These are phyloP conservation scores for Epichloe gansuensis DNA, from an alignment of 2,329 filamentous ascomycete genomes.

Conservation along the genomic window DNA sequence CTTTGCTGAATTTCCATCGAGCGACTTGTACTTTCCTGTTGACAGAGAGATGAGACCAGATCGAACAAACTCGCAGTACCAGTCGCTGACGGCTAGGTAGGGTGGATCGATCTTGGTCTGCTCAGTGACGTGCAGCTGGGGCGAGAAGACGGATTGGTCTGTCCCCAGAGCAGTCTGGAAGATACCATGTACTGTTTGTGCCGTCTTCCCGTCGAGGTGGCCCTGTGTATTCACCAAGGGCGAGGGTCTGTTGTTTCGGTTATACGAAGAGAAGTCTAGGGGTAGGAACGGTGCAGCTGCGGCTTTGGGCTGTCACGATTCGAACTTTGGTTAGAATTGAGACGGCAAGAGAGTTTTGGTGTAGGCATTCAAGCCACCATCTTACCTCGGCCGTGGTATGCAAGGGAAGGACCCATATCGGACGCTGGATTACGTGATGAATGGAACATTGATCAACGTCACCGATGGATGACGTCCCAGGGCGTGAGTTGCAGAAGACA, in stretches of 20 bases:
- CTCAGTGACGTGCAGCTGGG: conserved; percentile 25
- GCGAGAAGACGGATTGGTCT: conserved; percentile 41
- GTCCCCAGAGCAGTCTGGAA: conserved; percentile 36
- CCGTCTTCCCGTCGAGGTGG: conserved; percentile 46
- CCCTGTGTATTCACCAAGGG: conserved; percentile 53
- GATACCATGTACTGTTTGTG: conserved; percentile 39
- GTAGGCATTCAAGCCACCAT: neutral
- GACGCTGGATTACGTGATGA: conserved; percentile 56
- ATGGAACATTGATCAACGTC: conserved; percentile 42
- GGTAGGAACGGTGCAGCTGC: conserved; percentile 54
- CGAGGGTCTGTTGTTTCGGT: conserved; percentile 48
- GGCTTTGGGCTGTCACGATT: conserved; percentile 24
- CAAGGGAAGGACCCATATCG: conserved; percentile 60
- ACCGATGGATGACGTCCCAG: conserved; percentile 27
- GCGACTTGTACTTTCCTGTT: conserved; percentile 30
- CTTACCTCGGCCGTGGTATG: conserved; percentile 39
- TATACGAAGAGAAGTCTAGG: conserved; percentile 60
- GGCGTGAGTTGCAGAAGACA: conserved; percentile 51
- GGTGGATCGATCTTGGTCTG: conserved; percentile 38
- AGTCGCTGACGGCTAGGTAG: conserved; percentile 58
- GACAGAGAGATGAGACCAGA: conserved; percentile 44
- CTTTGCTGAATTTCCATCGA: conserved; percentile 25
- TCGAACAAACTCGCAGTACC: conserved; percentile 63
- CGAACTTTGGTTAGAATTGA: no score
- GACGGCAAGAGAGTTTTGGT: no score